Conservation (phyloP, 2,329 filamentous ascomycete species). For the Gnomoniopsis smithogilvyi region DNA sequence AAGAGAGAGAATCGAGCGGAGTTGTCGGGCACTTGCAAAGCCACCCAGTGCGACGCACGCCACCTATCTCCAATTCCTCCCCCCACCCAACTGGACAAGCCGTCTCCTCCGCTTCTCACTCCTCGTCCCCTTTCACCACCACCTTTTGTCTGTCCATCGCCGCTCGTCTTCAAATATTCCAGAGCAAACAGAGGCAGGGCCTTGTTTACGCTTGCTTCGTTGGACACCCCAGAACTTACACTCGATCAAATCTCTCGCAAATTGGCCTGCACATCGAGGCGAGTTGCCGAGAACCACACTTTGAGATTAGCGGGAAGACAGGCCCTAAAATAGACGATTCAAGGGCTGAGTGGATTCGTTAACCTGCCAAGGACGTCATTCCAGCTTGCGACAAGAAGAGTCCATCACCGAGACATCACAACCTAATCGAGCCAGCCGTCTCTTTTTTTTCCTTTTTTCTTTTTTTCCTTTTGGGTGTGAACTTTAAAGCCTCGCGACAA, state of each 20-base stretch:
- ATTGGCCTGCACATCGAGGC: not conserved
- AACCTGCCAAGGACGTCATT: not conserved
- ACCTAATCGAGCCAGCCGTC: not conserved
- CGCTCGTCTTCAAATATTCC: not conserved
- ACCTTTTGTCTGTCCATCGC: slow-evolving; percentile 1
- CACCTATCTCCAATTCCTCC: not conserved
- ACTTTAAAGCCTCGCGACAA: slow-evolving; percentile 28
- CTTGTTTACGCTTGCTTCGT: not conserved
- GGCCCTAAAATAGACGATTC: not conserved
- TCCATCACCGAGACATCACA: not conserved
- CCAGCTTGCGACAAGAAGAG: not conserved
- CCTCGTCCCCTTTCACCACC: not conserved
- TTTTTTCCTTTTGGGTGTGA: not conserved
- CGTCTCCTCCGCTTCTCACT: not conserved
- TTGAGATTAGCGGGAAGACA: not conserved
- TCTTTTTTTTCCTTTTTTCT: not conserved
- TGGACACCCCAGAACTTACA: not conserved
- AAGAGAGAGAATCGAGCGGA: not conserved
- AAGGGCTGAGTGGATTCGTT: not conserved
- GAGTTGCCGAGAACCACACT: not conserved
- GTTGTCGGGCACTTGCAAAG: no score
- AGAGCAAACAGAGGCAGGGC: slow-evolving; percentile 3
- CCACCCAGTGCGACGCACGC: not conserved
- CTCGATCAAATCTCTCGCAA: not conserved
- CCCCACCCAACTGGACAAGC: not conserved